These are phyloP conservation scores for Pulveroboletus sp. DNA, from an alignment of 768 basidiomycete species.

Conservation along the genomic window DNA sequence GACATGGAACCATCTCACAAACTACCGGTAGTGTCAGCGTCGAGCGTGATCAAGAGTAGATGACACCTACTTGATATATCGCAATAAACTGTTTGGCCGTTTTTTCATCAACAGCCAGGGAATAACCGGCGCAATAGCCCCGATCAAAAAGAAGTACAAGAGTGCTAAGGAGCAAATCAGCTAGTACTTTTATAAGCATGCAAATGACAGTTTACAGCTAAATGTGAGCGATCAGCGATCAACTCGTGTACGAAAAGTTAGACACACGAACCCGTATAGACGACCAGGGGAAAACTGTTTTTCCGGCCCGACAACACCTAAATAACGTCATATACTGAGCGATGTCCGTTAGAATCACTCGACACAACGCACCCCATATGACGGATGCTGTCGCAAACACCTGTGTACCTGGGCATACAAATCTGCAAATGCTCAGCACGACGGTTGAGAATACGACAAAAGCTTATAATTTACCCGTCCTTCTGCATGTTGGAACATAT, in stretches of 20 bases:
- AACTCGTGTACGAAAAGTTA: background rate
- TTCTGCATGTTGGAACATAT: slow-evolving; percentile 44
- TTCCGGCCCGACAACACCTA: slow-evolving; percentile 66
- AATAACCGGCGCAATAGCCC: slow-evolving; percentile 59
- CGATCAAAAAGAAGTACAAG: slow-evolving; percentile 69
- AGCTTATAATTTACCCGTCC: slow-evolving; percentile 25
- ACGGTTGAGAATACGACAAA: background rate
- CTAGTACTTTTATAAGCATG: background rate
- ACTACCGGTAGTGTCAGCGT: slow-evolving; percentile 6
- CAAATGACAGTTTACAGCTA: slow-evolving; percentile 17
- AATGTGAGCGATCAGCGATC: slow-evolving; percentile 11
- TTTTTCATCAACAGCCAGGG: slow-evolving; percentile 57
- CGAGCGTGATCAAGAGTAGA: slow-evolving; percentile 9
- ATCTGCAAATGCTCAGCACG: slow-evolving; percentile 25
- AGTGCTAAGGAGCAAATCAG: slow-evolving; percentile 41
- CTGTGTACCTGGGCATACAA: slow-evolving; percentile 48
- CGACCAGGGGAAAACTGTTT: slow-evolving; percentile 51
- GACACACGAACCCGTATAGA: slow-evolving; percentile 50
- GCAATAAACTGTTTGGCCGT: slow-evolving; percentile 59
- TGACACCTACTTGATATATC: slow-evolving; percentile 59
- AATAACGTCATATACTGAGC: slow-evolving; percentile 15
- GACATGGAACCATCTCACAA: slow-evolving; percentile 10
- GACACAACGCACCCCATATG: slow-evolving; percentile 35
- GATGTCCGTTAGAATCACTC: background rate
- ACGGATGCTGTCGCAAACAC: slow-evolving; percentile 56